Base-by-base conservation (phyloP, 805 yeast genomes). In the Kazachstania kunashirensis region DNA sequence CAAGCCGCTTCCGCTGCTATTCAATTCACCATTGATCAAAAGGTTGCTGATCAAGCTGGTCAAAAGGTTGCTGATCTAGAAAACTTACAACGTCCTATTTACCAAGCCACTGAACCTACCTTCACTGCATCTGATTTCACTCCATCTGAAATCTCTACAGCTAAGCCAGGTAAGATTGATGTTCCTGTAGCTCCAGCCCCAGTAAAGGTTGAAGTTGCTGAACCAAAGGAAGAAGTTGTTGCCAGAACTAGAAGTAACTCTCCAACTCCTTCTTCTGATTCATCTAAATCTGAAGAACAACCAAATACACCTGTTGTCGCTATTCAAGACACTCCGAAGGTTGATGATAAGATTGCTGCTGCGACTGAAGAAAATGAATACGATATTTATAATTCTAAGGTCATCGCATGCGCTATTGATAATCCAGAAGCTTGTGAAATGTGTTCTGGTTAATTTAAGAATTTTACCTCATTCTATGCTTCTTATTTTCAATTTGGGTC, bases 1-100 rank as follows among this genome's bases (percentile, higher is more conserved):
- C 94, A 84, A 70, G 96, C 97, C 42, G 98, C 98, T 15, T 75
- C 95, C 29, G 83, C 95, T 35, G 96, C 98, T 33, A 92, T 92
- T 56, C 94, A 89, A 67, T 89, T 86, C 62, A 82, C 92, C 13
- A 71, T 80, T 37, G 84, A 76, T 47, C 61, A 83, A 65, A 80
- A 79, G 64, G 96, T 96, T 45, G 96, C 97, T 40, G 96, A 96
- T 15, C 75, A 92, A 34, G 88, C 95, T 37, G 92, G 94, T 34
- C 79, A 43, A 30, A 58, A 45, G 31, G 39, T 50, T 25, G 65
- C 61, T 31, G 62, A 62, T 32, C 36, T 63, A 37, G 37, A 56
- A 14, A 59, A 60, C 31, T 45, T 67, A 39, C 42, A 56, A 19
- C 65, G 70, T 52, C 64, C 71, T 30, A 37, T 39, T 33, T 67